Conservation (phyloP, 2,329 filamentous ascomycete species). For the Apiospora phragmitis region DNA sequence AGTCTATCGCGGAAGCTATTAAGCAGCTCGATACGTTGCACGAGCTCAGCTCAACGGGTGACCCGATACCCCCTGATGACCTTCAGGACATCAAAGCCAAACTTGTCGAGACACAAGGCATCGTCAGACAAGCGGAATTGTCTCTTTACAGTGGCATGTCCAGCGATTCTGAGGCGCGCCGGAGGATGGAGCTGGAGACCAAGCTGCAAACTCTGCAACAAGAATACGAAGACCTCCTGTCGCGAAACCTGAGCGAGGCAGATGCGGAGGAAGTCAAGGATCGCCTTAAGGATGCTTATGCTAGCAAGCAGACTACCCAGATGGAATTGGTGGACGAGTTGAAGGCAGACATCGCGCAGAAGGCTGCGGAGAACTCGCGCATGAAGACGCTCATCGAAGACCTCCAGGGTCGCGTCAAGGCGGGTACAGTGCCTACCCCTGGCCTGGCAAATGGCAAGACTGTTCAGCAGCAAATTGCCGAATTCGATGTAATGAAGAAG, state of each 20-base stretch:
- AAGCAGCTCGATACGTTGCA: conserved; percentile 78
- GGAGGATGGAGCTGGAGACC: conserved; percentile 74
- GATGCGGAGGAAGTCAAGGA: conserved; percentile 86
- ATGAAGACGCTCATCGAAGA: conserved; percentile 81
- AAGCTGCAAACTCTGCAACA: conserved; percentile 73
- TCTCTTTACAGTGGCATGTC: conserved; percentile 72
- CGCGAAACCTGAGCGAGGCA: conserved; percentile 73
- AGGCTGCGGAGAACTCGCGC: conserved; percentile 78
- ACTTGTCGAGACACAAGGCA: conserved; percentile 85
- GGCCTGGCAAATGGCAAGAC: conserved; percentile 83
- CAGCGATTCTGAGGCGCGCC: conserved; percentile 64
- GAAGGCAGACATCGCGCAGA: conserved; percentile 72
- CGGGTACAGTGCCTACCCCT: conserved; percentile 49
- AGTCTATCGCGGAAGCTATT: conserved; percentile 79
- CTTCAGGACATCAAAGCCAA: conserved; percentile 74
- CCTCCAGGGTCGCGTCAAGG: conserved; percentile 72
- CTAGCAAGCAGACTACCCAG: conserved; percentile 72
- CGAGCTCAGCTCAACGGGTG: conserved; percentile 74
- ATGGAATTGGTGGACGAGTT: conserved; percentile 74
- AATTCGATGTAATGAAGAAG: conserved; percentile 99
- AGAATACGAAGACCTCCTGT: conserved; percentile 81
- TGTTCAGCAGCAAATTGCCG: conserved; percentile 94
- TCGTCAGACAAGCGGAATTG: conserved; percentile 89
- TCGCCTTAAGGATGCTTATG: conserved; percentile 74
- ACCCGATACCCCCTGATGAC: conserved; percentile 79